phyloP scores from a whole-genome alignment of 2,329 filamentous ascomycete species.

The Pestalotiopsis sp. region DNA sequence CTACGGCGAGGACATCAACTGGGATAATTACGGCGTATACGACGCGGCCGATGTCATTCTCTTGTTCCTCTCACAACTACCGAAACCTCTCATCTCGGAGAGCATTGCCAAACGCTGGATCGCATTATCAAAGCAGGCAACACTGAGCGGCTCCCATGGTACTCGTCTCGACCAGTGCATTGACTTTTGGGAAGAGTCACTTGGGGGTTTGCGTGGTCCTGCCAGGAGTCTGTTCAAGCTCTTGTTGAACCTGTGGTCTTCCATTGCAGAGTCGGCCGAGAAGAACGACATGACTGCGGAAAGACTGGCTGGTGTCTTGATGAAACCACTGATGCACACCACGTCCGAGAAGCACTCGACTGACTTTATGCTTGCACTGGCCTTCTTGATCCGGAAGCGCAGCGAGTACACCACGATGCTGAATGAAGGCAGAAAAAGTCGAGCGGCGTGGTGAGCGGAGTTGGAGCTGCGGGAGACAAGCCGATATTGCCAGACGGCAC shows the following conservation, averaged over 20 bases:
- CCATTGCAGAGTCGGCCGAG: conserved; percentile 40
- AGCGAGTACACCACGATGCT: conserved; percentile 41
- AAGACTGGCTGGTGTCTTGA: conserved; percentile 38
- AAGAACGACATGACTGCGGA: conserved; percentile 47
- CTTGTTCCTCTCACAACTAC: conserved; percentile 40
- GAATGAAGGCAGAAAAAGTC: conserved; percentile 27
- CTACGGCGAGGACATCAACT: conserved; percentile 42
- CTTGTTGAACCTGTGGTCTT: conserved; percentile 46
- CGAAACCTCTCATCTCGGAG: conserved; percentile 41
- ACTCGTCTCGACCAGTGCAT: conserved; percentile 43
- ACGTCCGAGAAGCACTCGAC: conserved; percentile 35
- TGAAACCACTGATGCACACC: conserved; percentile 43
- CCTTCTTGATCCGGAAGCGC: conserved; percentile 45
- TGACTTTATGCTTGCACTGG: conserved; percentile 44
- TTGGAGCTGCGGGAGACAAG: too few species aligned
- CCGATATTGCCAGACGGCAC: too few species aligned
- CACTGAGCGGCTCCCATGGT: conserved; percentile 33
- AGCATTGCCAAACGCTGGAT: conserved; percentile 42
- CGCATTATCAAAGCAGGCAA: conserved; percentile 41
- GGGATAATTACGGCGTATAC: conserved; percentile 38
- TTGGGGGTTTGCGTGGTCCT: conserved; percentile 40
- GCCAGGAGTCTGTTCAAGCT: conserved; percentile 42
- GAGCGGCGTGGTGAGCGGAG: conserved; percentile 13
- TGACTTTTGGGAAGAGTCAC: conserved; percentile 50
- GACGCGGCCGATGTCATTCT: conserved; percentile 45